These are phyloP conservation scores for Craterostigma plantagineum DNA, from an alignment of 257 asterid species.

Conservation along the genomic window DNA sequence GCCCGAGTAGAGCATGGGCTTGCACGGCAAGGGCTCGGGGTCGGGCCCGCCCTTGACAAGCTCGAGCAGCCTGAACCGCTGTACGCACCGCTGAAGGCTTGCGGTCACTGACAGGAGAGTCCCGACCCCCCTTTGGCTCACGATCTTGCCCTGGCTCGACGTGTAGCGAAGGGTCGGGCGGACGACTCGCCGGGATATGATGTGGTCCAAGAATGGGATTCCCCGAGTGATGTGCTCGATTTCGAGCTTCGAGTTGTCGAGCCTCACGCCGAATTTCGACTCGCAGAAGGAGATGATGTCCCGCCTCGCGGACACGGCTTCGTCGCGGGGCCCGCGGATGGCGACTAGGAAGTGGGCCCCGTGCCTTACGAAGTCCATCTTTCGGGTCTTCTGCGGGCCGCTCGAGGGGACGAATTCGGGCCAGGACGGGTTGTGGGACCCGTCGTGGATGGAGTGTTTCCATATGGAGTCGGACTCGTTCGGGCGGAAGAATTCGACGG, in stretches of 20 bases:
- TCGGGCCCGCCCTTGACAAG: slow-evolving; percentile 80
- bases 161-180: slow-evolving; percentile 89
- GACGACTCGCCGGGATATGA: slow-evolving; percentile 64
- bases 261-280: slow-evolving; percentile 27
- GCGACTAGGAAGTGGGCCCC: slow-evolving; percentile 85
- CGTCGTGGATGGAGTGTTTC: slow-evolving; percentile 70
- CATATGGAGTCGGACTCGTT: slow-evolving; percentile 61
- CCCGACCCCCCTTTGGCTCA: slow-evolving; percentile 80
- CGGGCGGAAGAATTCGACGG: slow-evolving; percentile 54
- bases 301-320: slow-evolving; percentile 50
- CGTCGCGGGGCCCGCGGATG: slow-evolving; percentile 84
- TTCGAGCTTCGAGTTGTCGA: slow-evolving; percentile 70
- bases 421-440: slow-evolving; percentile 96
- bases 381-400: slow-evolving; percentile 71
- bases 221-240: slow-evolving; percentile 84
- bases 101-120: slow-evolving; percentile 86
- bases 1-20: slow-evolving; percentile 90
- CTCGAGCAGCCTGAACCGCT: slow-evolving; percentile 55
- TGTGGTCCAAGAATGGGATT: slow-evolving; percentile 73
- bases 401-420: slow-evolving; percentile 94
- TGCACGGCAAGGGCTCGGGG: slow-evolving; percentile 94
- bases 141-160: slow-evolving; percentile 62
- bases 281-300: slow-evolving; percentile 66
- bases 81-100: slow-evolving; percentile 68
- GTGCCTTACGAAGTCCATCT: slow-evolving; percentile 70